These are phyloP conservation scores for Amanita phalloides DNA, from an alignment of 768 basidiomycete genomes.

Conservation along the genomic window DNA sequence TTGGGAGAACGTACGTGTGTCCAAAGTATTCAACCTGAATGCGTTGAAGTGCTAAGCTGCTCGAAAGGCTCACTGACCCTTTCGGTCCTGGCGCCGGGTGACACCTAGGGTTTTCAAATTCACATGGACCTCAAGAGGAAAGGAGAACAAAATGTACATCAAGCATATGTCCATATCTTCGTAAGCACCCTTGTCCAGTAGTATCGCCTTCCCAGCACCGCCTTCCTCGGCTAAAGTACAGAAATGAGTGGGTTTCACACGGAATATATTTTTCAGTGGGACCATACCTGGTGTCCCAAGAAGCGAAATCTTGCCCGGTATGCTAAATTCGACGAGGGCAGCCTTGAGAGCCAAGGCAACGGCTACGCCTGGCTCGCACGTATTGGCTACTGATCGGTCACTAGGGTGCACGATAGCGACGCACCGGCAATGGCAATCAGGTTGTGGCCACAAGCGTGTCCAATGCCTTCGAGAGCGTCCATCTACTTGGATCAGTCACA, in stretches of 20 bases:
- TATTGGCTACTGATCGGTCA: not conserved
- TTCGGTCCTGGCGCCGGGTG: slow-evolving; percentile 75
- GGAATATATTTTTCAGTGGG: not conserved
- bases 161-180: slow-evolving; percentile 68
- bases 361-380: slow-evolving; percentile 40
- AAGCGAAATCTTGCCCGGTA: slow-evolving; percentile 58
- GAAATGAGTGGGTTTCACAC: not conserved
- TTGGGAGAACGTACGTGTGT: slow-evolving; percentile 42
- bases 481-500: slow-evolving; percentile 26
- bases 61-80: slow-evolving; percentile 52
- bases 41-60: slow-evolving; percentile 52
- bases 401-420: not conserved
- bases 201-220: slow-evolving; percentile 57
- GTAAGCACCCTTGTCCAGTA: slow-evolving; percentile 67
- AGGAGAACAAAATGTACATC: slow-evolving; percentile 34
- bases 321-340: slow-evolving; percentile 48
- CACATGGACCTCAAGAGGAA: not conserved
- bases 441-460: slow-evolving; percentile 78
- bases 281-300: slow-evolving; percentile 67
- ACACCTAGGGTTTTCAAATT: slow-evolving; percentile 37
- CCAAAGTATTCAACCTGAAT: slow-evolving; percentile 58
- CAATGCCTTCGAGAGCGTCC: slow-evolving; percentile 51
- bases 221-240: slow-evolving; percentile 64
- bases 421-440: slow-evolving; percentile 60
- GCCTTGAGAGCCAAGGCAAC: slow-evolving; percentile 60